Evolutionary conservation across 495 filamentous ascomycete species (phyloP).

Genomic region (Echria macrotheca): DNA sequence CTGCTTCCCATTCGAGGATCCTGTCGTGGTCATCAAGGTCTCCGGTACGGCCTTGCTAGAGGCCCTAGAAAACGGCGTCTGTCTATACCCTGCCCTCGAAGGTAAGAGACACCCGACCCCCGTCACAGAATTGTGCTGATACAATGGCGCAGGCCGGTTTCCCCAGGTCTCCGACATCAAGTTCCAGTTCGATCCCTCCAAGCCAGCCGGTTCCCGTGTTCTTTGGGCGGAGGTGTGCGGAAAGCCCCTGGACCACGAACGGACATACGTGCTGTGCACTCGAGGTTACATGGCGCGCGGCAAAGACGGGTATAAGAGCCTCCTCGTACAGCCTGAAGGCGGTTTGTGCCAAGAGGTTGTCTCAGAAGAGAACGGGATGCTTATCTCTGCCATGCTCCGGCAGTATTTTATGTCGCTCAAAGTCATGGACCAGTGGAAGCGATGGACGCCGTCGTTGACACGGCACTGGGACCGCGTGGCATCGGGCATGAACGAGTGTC

Average conservation of each 20-base stretch:
- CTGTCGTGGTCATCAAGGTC: conserved; percentile 69
- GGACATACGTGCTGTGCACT: conserved; percentile 64
- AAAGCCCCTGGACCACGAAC: conserved; percentile 52
- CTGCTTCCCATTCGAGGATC: conserved; percentile 91
- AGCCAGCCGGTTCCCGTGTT: conserved; percentile 56
- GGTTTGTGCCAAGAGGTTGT: conserved; percentile 72
- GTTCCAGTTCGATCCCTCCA: conserved; percentile 60
- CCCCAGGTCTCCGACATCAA: conserved; percentile 78
- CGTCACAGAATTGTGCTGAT: neutral
- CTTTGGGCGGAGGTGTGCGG: conserved; percentile 54
- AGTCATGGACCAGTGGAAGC: conserved; percentile 67
- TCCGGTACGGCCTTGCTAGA: conserved; percentile 61
- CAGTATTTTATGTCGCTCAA: conserved; percentile 86
- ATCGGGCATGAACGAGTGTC: conserved; percentile 26
- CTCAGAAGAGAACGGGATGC: conserved; percentile 75
- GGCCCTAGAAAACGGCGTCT: conserved; percentile 78
- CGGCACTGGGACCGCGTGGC: conserved; percentile 61
- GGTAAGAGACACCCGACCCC: conserved; percentile 39
- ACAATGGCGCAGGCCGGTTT: conserved; percentile 44
- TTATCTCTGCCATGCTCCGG: conserved; percentile 77
- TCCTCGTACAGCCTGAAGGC: conserved; percentile 63
- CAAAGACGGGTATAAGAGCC: conserved; percentile 72
- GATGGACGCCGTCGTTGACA: conserved; percentile 51
- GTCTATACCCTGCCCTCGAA: conserved; percentile 74
- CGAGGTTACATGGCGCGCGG: conserved; percentile 81